Evolutionary conservation across 345 rosid species (phyloP).

Genomic region (Sonneratia alba): DNA sequence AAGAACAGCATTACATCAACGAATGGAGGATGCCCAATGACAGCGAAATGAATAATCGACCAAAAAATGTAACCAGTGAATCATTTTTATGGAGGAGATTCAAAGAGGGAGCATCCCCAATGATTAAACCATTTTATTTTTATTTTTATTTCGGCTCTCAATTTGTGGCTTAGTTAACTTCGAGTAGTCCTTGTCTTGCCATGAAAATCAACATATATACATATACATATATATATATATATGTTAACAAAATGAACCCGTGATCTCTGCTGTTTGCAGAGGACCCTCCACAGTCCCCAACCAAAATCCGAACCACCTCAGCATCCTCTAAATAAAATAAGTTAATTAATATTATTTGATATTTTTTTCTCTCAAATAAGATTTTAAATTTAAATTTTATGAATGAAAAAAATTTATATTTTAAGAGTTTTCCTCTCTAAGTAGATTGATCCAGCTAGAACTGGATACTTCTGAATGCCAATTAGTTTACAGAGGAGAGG

Average conservation of each 20-base stretch:
- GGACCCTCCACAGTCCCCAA: background rate
- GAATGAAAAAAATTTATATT: too few relatives aligned
- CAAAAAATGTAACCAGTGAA: background rate
- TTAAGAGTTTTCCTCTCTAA: too few relatives aligned
- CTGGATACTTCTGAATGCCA: too few relatives aligned
- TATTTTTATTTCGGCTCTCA: background rate
- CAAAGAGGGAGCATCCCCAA: slow-evolving; percentile 1
- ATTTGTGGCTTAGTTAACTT: background rate
- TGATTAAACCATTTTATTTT: background rate
- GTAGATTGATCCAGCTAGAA: too few relatives aligned
- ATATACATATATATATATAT: background rate
- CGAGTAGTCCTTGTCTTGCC: background rate
- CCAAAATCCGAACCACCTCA: background rate
- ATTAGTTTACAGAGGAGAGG: background rate
- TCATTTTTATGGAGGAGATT: slow-evolving; percentile 4
- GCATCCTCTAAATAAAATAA: too few relatives aligned
- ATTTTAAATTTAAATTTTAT: too few relatives aligned
- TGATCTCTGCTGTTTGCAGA: background rate
- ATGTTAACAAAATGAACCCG: background rate
- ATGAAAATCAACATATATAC: background rate
- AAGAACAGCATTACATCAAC: background rate
- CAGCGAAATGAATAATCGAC: background rate
- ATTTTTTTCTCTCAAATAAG: too few relatives aligned
- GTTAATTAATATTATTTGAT: too few relatives aligned
- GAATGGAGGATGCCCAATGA: background rate